Percentiles rank a stretch among this genome's conserved stretches.
phyloP scores from a whole-genome alignment of 768 basidiomycete genomes.

The Porpolomopsis calyptriformis region DNA sequence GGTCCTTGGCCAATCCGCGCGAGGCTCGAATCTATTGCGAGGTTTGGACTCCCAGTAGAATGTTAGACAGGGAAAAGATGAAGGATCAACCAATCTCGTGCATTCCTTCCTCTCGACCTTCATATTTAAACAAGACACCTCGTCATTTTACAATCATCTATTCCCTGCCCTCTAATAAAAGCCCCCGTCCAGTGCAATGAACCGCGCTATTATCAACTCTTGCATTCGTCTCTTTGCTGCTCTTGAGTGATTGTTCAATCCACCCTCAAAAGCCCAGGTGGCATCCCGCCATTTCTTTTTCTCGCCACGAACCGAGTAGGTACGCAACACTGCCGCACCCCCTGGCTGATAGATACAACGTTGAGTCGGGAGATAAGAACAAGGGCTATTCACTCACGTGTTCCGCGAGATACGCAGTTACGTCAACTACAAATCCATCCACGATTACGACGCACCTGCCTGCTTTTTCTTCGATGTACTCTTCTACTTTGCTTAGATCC shows the following conservation, averaged over 20 bases:
- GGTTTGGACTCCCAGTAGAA: too few species aligned
- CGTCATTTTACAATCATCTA: too few species aligned
- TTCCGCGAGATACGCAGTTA: conserved; percentile 47
- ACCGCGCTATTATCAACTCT: conserved; percentile 38
- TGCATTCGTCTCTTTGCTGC: conserved; percentile 39
- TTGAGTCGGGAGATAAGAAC: not conserved
- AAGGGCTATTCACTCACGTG: conserved; percentile 40
- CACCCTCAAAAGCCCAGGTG: conserved; percentile 58
- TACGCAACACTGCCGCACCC: conserved; percentile 41
- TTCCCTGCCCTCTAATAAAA: too few species aligned
- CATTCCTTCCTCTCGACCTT: too few species aligned
- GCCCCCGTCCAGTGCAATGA: too few species aligned
- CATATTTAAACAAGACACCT: too few species aligned
- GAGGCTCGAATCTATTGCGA: too few species aligned
- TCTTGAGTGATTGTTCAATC: conserved; percentile 63
- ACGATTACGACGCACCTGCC: conserved; percentile 43
- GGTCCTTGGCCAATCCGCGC: too few species aligned
- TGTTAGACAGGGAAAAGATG: too few species aligned
- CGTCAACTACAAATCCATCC: conserved; percentile 53
- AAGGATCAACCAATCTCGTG: too few species aligned
- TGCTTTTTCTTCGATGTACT: conserved; percentile 22
- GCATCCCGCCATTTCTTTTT: conserved; percentile 31
- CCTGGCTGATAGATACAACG: conserved; percentile 48
- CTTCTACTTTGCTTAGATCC: conserved; percentile 26
- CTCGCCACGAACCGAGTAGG: conserved; percentile 30